These are phyloP conservation scores for Nematocida sp. DNA, from an alignment of 371 early-diverging fungal species.

Conservation along the genomic window DNA sequence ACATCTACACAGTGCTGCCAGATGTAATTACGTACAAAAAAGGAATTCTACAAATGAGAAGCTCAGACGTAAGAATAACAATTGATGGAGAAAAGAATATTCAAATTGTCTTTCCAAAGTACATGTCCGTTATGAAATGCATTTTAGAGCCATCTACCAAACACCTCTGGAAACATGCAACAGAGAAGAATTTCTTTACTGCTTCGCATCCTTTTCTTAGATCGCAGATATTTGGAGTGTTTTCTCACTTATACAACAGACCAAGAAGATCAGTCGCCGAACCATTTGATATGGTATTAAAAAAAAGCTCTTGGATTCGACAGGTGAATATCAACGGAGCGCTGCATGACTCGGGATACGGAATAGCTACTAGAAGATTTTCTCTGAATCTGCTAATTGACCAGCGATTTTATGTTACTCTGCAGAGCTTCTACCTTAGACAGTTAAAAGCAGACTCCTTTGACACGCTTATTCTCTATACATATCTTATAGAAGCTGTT, in stretches of 20 bases:
- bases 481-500: constrained; percentile 14
- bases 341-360: constrained; percentile 11
- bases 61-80: background rate
- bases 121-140: too few relatives aligned
- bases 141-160: too few relatives aligned
- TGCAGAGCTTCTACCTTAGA: background rate
- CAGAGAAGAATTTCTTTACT: constrained; percentile 12
- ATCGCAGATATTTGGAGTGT: background rate
- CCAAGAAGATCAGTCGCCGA: constrained; percentile 26
- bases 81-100: background rate
- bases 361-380: constrained; percentile 17
- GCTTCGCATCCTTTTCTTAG: constrained; percentile 11
- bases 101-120: too few relatives aligned
- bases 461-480: background rate
- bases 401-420: constrained; percentile 20
- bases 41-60: background rate
- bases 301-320: background rate
- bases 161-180: background rate
- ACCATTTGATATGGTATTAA: constrained; percentile 11
- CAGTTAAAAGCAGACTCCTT: background rate
- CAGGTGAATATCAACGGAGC: background rate
- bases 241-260: constrained; percentile 25
- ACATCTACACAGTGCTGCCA: background rate
- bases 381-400: background rate
- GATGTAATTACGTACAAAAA: background rate